Evolutionary conservation across 352 stramenopile genomes (phyloP).

Genomic region (Globisporangium middletonii): DNA sequence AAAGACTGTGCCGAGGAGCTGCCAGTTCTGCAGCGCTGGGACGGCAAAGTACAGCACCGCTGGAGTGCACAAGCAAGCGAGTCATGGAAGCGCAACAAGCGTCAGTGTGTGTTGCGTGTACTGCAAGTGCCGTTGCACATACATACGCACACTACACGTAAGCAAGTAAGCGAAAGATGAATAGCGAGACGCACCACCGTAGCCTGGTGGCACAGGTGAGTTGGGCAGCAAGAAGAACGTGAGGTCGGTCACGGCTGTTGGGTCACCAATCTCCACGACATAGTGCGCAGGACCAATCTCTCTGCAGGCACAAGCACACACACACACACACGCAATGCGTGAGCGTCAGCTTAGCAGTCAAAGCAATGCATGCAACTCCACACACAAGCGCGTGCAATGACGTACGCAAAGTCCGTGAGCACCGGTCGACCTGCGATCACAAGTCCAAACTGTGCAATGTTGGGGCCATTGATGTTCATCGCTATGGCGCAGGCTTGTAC

Average conservation of each 20-base stretch:
- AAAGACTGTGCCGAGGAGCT: slow-evolving; percentile 65
- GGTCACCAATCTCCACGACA: slow-evolving; percentile 53
- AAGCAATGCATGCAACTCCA: slow-evolving; percentile 11
- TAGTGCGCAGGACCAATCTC: slow-evolving; percentile 61
- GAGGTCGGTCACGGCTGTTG: slow-evolving; percentile 52
- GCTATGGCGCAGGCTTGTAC: background rate
- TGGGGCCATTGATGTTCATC: background rate
- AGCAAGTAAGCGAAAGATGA: slow-evolving; percentile 1
- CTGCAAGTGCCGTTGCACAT: no score
- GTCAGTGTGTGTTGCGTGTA: background rate
- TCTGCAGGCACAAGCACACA: slow-evolving; percentile 14
- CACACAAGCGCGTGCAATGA: slow-evolving; percentile 5
- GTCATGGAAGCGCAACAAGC: background rate
- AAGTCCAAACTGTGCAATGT: slow-evolving; percentile 55
- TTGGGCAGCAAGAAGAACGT: slow-evolving; percentile 70
- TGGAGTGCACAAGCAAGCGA: slow-evolving; percentile 7
- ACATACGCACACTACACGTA: no score
- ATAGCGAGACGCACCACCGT: slow-evolving; percentile 25
- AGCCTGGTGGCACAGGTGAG: slow-evolving; percentile 53
- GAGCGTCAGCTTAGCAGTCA: background rate
- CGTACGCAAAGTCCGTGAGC: slow-evolving; percentile 45
- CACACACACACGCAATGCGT: background rate
- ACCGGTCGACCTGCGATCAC: slow-evolving; percentile 61
- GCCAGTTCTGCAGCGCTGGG: slow-evolving; percentile 62
- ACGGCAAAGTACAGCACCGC: slow-evolving; percentile 71